Evolutionary conservation across 2,329 filamentous ascomycete species (phyloP).

Genomic region (Capronia coronata): DNA sequence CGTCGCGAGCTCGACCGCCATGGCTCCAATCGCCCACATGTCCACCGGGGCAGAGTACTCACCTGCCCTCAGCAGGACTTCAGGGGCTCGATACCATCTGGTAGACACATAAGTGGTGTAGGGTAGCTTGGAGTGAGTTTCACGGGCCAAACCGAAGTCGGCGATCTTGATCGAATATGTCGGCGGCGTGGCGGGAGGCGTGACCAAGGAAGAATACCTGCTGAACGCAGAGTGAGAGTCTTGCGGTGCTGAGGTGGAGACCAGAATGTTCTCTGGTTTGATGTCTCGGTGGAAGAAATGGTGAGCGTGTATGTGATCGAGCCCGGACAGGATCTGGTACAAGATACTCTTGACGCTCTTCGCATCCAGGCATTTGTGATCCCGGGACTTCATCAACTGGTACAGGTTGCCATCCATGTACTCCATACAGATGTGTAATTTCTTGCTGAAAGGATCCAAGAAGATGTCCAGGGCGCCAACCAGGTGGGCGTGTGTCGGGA

Average conservation of each 20-base stretch:
- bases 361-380: constrained; percentile 88
- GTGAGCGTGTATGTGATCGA: constrained; percentile 96
- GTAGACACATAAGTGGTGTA: constrained; percentile 99
- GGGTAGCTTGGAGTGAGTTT: constrained; percentile 91
- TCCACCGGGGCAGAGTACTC: constrained; percentile 97
- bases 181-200: constrained; percentile 88
- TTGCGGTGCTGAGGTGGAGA: constrained; percentile 78
- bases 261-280: constrained; percentile 97
- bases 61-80: constrained; percentile 84
- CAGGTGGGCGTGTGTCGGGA: constrained; percentile 81
- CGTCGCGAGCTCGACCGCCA: constrained; percentile 97
- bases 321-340: constrained; percentile 90
- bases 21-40: constrained; percentile 96
- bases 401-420: constrained; percentile 99
- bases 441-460: constrained; percentile 89
- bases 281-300: constrained; percentile 98
- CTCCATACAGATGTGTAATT: constrained; percentile 97
- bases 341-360: constrained; percentile 94
- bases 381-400: constrained; percentile 95
- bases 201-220: constrained; percentile 86
- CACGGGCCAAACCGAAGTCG: constrained; percentile 93
- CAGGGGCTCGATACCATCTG: constrained; percentile 88
- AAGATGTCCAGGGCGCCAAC: constrained; percentile 99
- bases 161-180: constrained; percentile 96
- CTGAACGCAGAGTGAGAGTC: constrained; percentile 81